phyloP scores from a whole-genome alignment of 192 early-diverging fungal genomes.

The Allomyces javanicus region DNA sequence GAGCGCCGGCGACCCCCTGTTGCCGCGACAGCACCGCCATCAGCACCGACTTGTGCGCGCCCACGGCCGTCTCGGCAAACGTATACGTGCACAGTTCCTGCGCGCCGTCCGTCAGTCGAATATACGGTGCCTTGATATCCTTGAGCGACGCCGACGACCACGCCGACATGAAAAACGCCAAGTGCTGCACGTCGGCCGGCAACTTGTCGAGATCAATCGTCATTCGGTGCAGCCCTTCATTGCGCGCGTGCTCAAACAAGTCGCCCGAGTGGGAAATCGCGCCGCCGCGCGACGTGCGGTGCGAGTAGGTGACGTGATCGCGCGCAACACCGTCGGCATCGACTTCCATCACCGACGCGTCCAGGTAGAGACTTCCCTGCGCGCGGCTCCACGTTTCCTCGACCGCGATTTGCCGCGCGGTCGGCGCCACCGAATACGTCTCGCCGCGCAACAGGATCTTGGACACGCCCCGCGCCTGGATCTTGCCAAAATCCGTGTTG shows the following conservation, averaged over 20 bases:
- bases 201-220: slow-evolving; percentile 7
- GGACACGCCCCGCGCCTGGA: too few species aligned
- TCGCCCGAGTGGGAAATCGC: slow-evolving; percentile 1
- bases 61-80: too few species aligned
- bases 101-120: not conserved
- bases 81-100: too few species aligned
- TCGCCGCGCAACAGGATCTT: slow-evolving; percentile 6
- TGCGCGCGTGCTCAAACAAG: slow-evolving; percentile 2
- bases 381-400: slow-evolving; percentile 14
- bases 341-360: too few species aligned
- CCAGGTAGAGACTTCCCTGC: not conserved
- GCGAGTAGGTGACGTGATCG: too few species aligned
- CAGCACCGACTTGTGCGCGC: too few species aligned
- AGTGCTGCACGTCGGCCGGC: slow-evolving; percentile 4
- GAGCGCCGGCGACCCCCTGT: too few species aligned
- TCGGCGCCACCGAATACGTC: slow-evolving; percentile 10
- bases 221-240: slow-evolving; percentile 9
- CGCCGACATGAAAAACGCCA: slow-evolving; percentile 15
- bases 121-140: slow-evolving; percentile 1
- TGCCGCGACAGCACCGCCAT: too few species aligned
- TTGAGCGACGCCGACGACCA: slow-evolving; percentile 3
- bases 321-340: too few species aligned
- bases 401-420: slow-evolving; percentile 10
- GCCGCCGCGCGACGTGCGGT: too few species aligned
- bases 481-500: too few species aligned